Evolutionary conservation across 1,139 yeast species (phyloP).

Genomic region (Ashbya aceris): DNA sequence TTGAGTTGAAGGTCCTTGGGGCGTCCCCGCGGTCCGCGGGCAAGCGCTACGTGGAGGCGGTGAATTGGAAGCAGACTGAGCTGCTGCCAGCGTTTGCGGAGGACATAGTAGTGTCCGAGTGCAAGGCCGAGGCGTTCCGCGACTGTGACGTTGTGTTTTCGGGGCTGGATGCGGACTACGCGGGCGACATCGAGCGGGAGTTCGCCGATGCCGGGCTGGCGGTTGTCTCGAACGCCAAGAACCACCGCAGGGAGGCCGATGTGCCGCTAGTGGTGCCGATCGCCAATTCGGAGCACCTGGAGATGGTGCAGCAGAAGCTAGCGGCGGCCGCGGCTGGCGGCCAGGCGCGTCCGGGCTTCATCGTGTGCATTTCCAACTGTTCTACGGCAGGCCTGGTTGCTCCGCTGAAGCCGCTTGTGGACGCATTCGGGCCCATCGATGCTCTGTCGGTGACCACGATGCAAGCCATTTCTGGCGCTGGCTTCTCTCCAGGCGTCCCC

Average conservation of each 20-base stretch:
- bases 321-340: slow-evolving; percentile 45
- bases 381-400: slow-evolving; percentile 98
- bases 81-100: slow-evolving; percentile 64
- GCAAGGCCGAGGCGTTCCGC: slow-evolving; percentile 64
- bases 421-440: slow-evolving; percentile 81
- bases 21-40: slow-evolving; percentile 96
- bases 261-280: slow-evolving; percentile 95
- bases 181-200: slow-evolving; percentile 83
- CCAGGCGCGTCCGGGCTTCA: slow-evolving; percentile 60
- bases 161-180: slow-evolving; percentile 88
- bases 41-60: slow-evolving; percentile 73
- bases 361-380: slow-evolving; percentile 93
- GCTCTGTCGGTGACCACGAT: slow-evolving; percentile 81
- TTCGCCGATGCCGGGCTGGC: slow-evolving; percentile 75
- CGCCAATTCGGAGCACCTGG: slow-evolving; percentile 88
- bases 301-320: slow-evolving; percentile 57
- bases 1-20: slow-evolving; percentile 76
- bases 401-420: slow-evolving; percentile 87
- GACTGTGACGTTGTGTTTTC: slow-evolving; percentile 93
- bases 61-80: slow-evolving; percentile 89
- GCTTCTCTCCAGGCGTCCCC: slow-evolving; percentile 95
- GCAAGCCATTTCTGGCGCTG: slow-evolving; percentile 98
- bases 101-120: slow-evolving; percentile 60
- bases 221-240: slow-evolving; percentile 89
- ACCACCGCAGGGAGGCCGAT: slow-evolving; percentile 77